phyloP scores from a whole-genome alignment of 495 filamentous ascomycete species.

The Penicillium simplicissimum region DNA sequence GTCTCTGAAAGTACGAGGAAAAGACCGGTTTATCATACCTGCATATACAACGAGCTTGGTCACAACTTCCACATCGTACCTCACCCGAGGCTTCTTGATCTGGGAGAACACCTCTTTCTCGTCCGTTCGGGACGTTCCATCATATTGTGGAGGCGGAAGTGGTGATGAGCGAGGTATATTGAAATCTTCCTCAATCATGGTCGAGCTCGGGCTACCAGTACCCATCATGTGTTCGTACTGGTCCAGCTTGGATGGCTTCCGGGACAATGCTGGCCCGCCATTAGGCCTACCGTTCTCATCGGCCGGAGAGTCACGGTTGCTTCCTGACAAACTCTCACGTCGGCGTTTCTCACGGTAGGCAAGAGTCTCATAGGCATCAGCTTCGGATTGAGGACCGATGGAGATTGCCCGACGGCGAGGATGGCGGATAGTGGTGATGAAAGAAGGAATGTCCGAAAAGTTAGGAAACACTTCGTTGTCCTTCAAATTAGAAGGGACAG shows the following conservation, averaged over 20 bases:
- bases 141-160: slow-evolving; percentile 34
- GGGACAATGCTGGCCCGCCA: slow-evolving; percentile 18
- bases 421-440: slow-evolving; percentile 78
- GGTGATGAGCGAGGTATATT: slow-evolving; percentile 26
- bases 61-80: slow-evolving; percentile 96
- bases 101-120: slow-evolving; percentile 83
- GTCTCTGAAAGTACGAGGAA: not conserved
- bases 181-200: slow-evolving; percentile 27
- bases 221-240: slow-evolving; percentile 74
- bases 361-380: slow-evolving; percentile 92
- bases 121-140: slow-evolving; percentile 45
- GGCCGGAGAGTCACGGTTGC: slow-evolving; percentile 29
- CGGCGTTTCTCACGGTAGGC: slow-evolving; percentile 86
- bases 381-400: slow-evolving; percentile 90
- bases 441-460: slow-evolving; percentile 75
- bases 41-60: slow-evolving; percentile 95
- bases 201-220: slow-evolving; percentile 42
- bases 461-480: slow-evolving; percentile 86
- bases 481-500: slow-evolving; percentile 72
- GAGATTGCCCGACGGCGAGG: slow-evolving; percentile 81
- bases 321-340: slow-evolving; percentile 64
- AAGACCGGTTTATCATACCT: slow-evolving; percentile 55
- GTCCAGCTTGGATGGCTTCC: slow-evolving; percentile 48
- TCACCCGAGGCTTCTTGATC: slow-evolving; percentile 82
- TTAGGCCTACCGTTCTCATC: slow-evolving; percentile 26